Conservation (phyloP, 306 rosid species). For the Lathyrus sativus region DNA sequence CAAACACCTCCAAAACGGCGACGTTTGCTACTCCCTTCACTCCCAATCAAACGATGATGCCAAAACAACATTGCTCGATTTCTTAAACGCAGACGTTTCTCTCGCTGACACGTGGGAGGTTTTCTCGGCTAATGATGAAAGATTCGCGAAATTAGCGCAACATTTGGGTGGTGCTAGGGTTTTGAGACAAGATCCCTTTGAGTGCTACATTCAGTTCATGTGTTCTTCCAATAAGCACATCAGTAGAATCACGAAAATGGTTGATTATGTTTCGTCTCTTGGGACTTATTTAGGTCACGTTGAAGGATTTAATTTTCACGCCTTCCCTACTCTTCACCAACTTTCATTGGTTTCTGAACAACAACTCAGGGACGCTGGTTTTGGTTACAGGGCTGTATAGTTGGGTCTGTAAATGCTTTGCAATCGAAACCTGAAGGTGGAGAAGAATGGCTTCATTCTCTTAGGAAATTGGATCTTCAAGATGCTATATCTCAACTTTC, state of each 20-base stretch:
- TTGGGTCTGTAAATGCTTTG: constrained; percentile 68
- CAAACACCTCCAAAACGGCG: constrained; percentile 66
- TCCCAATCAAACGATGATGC: constrained; percentile 40
- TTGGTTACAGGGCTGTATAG: constrained; percentile 84
- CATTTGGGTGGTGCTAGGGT: constrained; percentile 76
- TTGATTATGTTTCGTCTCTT: constrained; percentile 72
- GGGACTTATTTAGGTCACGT: constrained; percentile 66
- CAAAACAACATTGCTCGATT: constrained; percentile 56
- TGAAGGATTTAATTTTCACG: constrained; percentile 63
- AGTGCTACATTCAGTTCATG: constrained; percentile 86
- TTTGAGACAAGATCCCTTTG: constrained; percentile 88
- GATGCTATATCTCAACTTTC: background rate
- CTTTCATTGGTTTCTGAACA: constrained; percentile 63
- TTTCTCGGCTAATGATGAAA: constrained; percentile 63
- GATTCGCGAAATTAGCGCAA: constrained; percentile 65
- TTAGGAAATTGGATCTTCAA: constrained; percentile 44
- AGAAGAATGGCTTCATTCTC: constrained; percentile 79
- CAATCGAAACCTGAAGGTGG: constrained; percentile 71
- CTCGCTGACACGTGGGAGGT: constrained; percentile 67
- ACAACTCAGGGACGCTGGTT: constrained; percentile 82
- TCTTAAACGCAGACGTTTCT: constrained; percentile 67
- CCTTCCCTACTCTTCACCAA: constrained; percentile 69
- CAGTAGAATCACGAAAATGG: constrained; percentile 86
- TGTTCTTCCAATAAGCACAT: constrained; percentile 93
- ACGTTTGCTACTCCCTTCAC: constrained; percentile 69